Base-by-base conservation (phyloP, 2,329 filamentous ascomycete species). In the Curvularia lunata region DNA sequence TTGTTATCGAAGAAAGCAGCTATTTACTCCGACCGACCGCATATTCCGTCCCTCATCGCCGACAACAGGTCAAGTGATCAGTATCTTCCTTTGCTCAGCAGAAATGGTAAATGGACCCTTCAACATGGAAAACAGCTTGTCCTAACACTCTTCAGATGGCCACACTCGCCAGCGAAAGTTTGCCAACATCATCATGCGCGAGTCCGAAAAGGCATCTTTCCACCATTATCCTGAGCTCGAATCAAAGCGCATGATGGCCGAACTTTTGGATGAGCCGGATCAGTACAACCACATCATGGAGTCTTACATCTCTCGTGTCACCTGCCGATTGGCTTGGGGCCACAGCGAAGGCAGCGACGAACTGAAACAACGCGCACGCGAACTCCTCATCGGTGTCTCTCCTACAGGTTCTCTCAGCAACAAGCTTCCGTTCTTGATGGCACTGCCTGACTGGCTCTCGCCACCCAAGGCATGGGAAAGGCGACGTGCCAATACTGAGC, bases 1-100 rank as follows among this genome's bases (percentile, higher is more conserved):
- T 66, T 82, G 5, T 64, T 82, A 19, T 69, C 77, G 0, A 81
- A 80, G 65, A 79, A 79, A 51, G 77, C 74, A 18, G 73, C 74
- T 40, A 81, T 81, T 54, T 81, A 82, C 65, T 81, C 79, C 18
- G 78, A 81, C 51, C 73, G 80, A 28, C 79, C 79, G 10, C 77
- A 78, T 54, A 81, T 81, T 47, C 78, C 78, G 4, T 78, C 77
- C 1, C 59, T 81, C 30, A 70, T 80, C 21, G 69, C 75, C 27
- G 79, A 81, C 61, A 81, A 81, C 50, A 75, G 79, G 18, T 77
- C 77, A 8, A 79, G 76, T 55, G 78, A 77, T 13, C 77, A 81
- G 53, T 82, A 82, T 49, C 70, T 82, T 3, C 79, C 79, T 1
- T 61, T 82, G 2, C 73, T 80, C 54, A 79, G 75, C 62, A 75